Conservation (phyloP, 2,329 filamentous ascomycete species). For the Fusarium sp. region DNA sequence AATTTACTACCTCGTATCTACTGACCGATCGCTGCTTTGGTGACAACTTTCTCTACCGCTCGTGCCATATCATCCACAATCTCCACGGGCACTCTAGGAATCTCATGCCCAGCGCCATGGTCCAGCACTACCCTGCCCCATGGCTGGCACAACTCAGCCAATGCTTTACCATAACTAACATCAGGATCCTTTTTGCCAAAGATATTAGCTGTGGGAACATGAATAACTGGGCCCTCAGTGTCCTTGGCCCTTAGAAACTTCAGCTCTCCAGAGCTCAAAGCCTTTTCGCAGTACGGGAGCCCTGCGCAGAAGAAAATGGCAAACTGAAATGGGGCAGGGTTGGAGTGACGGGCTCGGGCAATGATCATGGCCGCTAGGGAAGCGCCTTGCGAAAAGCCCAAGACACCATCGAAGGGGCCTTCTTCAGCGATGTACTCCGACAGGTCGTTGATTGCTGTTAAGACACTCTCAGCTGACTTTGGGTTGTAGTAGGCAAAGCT, state of each 20-base stretch:
- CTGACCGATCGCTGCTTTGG: slow-evolving; percentile 6
- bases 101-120: slow-evolving; percentile 14
- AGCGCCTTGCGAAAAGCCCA: slow-evolving; percentile 6
- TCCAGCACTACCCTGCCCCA: slow-evolving; percentile 11
- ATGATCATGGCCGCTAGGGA: slow-evolving; percentile 9
- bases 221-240: background rate
- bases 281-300: slow-evolving; percentile 7
- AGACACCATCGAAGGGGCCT: slow-evolving; percentile 8
- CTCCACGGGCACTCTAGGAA: slow-evolving; percentile 2
- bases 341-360: slow-evolving; percentile 6
- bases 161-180: slow-evolving; percentile 3
- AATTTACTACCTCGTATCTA: background rate
- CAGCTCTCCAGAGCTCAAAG: background rate
- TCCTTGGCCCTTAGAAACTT: slow-evolving; percentile 1
- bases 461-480: background rate
- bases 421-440: slow-evolving; percentile 4
- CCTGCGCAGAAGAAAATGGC: slow-evolving; percentile 14
- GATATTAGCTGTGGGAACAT: slow-evolving; percentile 7
- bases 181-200: slow-evolving; percentile 9
- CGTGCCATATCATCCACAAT: slow-evolving; percentile 10
- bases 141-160: slow-evolving; percentile 5
- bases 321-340: slow-evolving; percentile 11
- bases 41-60: slow-evolving; percentile 12
- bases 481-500: background rate
- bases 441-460: background rate